Evolutionary conservation across 495 filamentous ascomycete genomes (phyloP), one percentile per base, ranked within the genome.

Genomic region (Penicillium arizonense): DNA sequence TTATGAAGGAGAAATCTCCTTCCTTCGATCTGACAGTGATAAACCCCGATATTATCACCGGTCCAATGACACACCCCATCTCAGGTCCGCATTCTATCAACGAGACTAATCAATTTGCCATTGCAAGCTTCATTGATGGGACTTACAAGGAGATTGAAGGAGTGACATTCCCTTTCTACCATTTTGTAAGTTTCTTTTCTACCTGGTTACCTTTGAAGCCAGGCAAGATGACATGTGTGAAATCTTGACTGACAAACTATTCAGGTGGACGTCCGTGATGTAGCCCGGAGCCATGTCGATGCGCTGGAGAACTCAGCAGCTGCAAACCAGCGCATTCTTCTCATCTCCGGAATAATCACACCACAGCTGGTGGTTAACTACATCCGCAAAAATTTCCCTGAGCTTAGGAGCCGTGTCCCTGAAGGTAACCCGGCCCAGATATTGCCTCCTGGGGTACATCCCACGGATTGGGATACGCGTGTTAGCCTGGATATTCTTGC

Each of bases 241-340:
- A 30, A 30, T 7, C 2, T 8, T 30, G 28, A 8, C 28, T 30
- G 7, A 30, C 6, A 30, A 10, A 7, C 2, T 9, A 44, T 48
- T 14, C 35, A 75, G 57, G 63, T 76, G 18, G 70, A 74, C 36
- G 67, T 72, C 37, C 70, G 70, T 21, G 51, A 72, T 44, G 61
- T 75, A 9, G 70, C 72, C 9, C 55, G 52, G 7, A 65, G 68
- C 6, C 75, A 77, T 45, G 54, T 74, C 40, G 45, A 58, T 14
- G 62, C 72, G 0, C 45, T 74, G 5, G 66, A 52, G 6, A 64
- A 53, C 10, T 62, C 66, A 8, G 63, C 53, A 1, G 71, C 70
- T 2, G 48, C 48, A 11, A 65, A 60, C 36, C 59, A 74, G 24
- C 64, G 64, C 12, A 64, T 69, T 45, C 16, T 65, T 11, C 59